phyloP scores from a whole-genome alignment of 352 stramenopile genomes.

The Blastocystis sp. region DNA sequence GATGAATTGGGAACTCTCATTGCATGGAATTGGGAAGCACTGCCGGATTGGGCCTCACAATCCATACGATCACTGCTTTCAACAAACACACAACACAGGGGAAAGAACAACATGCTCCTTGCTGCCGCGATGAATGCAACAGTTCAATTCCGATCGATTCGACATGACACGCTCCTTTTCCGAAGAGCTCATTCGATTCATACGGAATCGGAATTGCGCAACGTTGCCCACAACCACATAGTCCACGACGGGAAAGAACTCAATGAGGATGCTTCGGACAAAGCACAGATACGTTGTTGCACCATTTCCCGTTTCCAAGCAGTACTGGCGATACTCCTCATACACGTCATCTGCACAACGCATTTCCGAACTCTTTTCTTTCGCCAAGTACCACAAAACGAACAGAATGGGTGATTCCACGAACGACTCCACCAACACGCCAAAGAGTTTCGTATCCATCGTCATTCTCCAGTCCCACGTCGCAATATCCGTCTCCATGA shows the following conservation, averaged over 20 bases:
- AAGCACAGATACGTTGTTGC: background rate
- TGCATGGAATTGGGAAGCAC: no score
- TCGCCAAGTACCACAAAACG: background rate
- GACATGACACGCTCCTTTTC: no score
- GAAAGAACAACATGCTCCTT: no score
- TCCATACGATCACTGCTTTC: no score
- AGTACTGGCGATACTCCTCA: background rate
- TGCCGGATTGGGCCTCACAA: no score
- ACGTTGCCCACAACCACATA: background rate
- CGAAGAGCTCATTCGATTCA: background rate
- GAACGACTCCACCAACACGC: background rate
- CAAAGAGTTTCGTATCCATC: background rate
- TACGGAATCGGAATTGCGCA: background rate
- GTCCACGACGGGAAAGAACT: background rate
- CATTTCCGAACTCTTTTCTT: background rate
- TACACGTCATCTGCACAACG: background rate
- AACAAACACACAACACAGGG: no score
- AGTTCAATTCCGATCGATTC: no score
- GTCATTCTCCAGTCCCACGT: background rate
- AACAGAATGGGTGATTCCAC: background rate
- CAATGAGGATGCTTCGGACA: background rate
- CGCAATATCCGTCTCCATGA: background rate
- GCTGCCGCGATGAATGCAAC: no score
- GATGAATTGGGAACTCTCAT: no score
- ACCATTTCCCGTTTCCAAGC: background rate